Evolutionary conservation across 2,329 filamentous ascomycete species (phyloP), one percentile per base, ranked within the genome.

Genomic region (Aspergillus jensenii): DNA sequence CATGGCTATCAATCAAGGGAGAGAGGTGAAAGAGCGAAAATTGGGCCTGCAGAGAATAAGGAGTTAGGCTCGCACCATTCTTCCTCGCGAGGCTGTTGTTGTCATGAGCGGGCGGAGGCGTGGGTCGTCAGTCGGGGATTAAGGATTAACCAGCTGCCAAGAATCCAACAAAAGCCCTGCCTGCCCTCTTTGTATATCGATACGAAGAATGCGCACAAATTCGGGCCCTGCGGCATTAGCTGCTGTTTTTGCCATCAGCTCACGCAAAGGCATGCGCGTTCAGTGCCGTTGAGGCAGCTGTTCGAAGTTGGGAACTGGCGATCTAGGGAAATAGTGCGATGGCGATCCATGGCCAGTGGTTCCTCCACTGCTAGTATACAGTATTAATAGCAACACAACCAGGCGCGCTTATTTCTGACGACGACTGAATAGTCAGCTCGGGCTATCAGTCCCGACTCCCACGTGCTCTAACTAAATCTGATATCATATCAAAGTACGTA

Each of bases 71-170:
- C 51, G 49, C 40, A 45, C 59, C 44, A 61, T 56, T 52, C 46
- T 52, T 37, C 31, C 48, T 40, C 31, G 48, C 55, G 56, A 61
- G 55, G 47, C 58, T 55, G 49, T 49, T 54, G 59, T 51, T 52
- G 23, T 52, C 49, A 35, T 49, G 46, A 60, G 51, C 55, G 56
- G 52, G 41, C 51, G 48, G 48, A 56, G 53, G 50, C 52, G 59
- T 61, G 59, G 59, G 59, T 58, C 59, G 45, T 37, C 35, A 37
- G 35, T 37, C 35, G 52, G 27, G 14, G 23, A 8, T 31, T 17
- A 31, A 31, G 46, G 48, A 53, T 59, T 59, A 41, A 59, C 45
- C 52, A 59, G 46, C 53, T 48, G 59, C 59, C 59, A 56, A 61
- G 56, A 54, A 31, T 23, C 11, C 21, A 21, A 45, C 35, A 19